phyloP scores from a whole-genome alignment of 805 yeast genomes.

The Wickerhamomyces hampshirensis region DNA sequence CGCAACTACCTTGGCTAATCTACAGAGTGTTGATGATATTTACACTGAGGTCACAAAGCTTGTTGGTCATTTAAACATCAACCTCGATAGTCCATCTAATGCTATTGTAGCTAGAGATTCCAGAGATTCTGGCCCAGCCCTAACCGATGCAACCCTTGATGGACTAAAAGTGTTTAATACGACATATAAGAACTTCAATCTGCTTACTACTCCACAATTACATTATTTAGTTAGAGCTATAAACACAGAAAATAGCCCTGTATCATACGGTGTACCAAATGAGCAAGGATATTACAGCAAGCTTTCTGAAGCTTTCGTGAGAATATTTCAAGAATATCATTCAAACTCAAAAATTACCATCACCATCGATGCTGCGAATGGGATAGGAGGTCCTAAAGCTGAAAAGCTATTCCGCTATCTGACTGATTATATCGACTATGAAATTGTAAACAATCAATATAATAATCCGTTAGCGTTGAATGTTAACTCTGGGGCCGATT shows the following conservation, averaged over 20 bases:
- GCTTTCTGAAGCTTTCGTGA: conserved; percentile 47
- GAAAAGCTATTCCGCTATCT: conserved; percentile 42
- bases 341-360: conserved; percentile 35
- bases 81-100: conserved; percentile 36
- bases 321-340: conserved; percentile 32
- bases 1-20: conserved; percentile 80
- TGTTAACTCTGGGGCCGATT: conserved; percentile 90
- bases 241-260: conserved; percentile 46
- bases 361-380: conserved; percentile 89
- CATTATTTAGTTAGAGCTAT: conserved; percentile 76
- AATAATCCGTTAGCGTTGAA: conserved; percentile 57
- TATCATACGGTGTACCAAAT: conserved; percentile 52
- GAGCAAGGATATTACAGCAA: conserved; percentile 70
- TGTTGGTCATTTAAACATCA: conserved; percentile 39
- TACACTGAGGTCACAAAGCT: conserved; percentile 32
- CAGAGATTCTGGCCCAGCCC: conserved; percentile 72
- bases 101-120: conserved; percentile 84
- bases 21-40: conserved; percentile 43
- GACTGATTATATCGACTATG: conserved; percentile 34
- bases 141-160: conserved; percentile 53
- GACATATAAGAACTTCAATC: conserved; percentile 49
- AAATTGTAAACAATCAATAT: conserved; percentile 52
- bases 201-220: conserved; percentile 89
- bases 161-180: conserved; percentile 53
- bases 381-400: conserved; percentile 87